Evolutionary conservation across 805 yeast species (phyloP).

Genomic region (Wickerhamiella bombiphila): DNA sequence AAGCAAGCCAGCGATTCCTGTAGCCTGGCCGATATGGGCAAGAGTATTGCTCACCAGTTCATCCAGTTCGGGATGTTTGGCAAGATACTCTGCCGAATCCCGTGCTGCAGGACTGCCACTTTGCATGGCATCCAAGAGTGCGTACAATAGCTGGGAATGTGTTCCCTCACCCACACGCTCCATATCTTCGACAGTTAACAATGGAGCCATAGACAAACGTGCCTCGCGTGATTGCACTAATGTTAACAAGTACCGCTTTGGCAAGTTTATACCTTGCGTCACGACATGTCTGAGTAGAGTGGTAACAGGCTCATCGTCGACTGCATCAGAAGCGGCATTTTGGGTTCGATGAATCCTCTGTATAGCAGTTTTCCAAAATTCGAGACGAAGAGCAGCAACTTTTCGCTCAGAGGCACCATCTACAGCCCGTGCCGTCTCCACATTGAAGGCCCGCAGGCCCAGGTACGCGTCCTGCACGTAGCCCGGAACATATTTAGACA

Average conservation of each 20-base stretch:
- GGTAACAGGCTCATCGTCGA: conserved; percentile 40
- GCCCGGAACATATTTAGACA: conserved; percentile 53
- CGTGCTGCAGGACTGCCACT: conserved; percentile 46
- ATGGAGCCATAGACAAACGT: conserved; percentile 34
- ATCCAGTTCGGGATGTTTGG: conserved; percentile 32
- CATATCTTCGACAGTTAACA: conserved; percentile 39
- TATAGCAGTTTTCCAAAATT: conserved; percentile 59
- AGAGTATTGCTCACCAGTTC: conserved; percentile 39
- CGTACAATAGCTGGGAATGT: conserved; percentile 55
- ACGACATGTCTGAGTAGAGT: conserved; percentile 41
- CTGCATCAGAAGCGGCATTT: conserved; percentile 27
- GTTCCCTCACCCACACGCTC: conserved; percentile 73
- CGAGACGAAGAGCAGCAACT: conserved; percentile 36
- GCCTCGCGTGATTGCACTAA: conserved; percentile 44
- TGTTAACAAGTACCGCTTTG: conserved; percentile 41
- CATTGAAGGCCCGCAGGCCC: conserved; percentile 50
- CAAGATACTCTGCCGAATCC: conserved; percentile 31
- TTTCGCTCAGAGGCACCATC: conserved; percentile 26
- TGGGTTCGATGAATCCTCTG: conserved; percentile 17
- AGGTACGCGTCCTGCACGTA: conserved; percentile 43
- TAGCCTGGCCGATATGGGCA: conserved; percentile 76
- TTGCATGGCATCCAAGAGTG: conserved; percentile 25
- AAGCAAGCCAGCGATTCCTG: conserved; percentile 51
- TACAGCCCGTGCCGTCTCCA: conserved; percentile 45
- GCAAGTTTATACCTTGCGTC: conserved; percentile 34